Percentiles rank a stretch among this genome's conserved stretches.
Conservation (phyloP, 495 filamentous ascomycete species). For the Penicillium cosmopolitanum region DNA sequence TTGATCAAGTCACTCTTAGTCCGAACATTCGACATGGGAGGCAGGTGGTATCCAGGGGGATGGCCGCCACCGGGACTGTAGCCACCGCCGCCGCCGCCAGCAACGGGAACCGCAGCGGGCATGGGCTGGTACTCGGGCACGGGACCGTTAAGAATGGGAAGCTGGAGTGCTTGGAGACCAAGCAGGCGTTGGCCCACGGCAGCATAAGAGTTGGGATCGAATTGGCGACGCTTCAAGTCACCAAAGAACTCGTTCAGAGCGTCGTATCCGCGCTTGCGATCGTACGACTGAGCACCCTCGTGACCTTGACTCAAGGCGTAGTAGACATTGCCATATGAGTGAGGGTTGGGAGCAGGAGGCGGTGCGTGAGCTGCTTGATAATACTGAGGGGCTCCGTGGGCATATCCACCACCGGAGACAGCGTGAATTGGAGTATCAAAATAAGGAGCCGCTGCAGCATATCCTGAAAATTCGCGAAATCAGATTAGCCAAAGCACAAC, state of each 20-base stretch:
- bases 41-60: constrained; percentile 70
- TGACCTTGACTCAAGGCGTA: constrained; percentile 64
- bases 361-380: constrained; percentile 62
- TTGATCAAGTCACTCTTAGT: constrained; percentile 92
- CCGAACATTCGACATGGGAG: constrained; percentile 80
- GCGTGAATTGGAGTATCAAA: constrained; percentile 48
- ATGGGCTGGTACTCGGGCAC: constrained; percentile 68
- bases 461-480: constrained; percentile 28
- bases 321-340: constrained; percentile 72
- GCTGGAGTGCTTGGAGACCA: constrained; percentile 68
- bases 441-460: constrained; percentile 47
- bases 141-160: constrained; percentile 68
- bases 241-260: constrained; percentile 93
- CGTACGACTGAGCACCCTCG: constrained; percentile 55
- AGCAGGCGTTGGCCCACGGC: constrained; percentile 81
- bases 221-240: constrained; percentile 82
- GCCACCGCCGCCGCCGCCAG: constrained; percentile 58
- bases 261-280: constrained; percentile 81
- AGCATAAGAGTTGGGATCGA: constrained; percentile 81
- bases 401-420: constrained; percentile 47
- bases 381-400: constrained; percentile 55
- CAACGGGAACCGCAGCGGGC: constrained; percentile 54
- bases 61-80: constrained; percentile 50
- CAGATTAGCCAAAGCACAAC: constrained; percentile 4
- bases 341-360: constrained; percentile 46